These are phyloP conservation scores for Pleurotus sapidus DNA, from an alignment of 768 basidiomycete genomes.

Conservation along the genomic window DNA sequence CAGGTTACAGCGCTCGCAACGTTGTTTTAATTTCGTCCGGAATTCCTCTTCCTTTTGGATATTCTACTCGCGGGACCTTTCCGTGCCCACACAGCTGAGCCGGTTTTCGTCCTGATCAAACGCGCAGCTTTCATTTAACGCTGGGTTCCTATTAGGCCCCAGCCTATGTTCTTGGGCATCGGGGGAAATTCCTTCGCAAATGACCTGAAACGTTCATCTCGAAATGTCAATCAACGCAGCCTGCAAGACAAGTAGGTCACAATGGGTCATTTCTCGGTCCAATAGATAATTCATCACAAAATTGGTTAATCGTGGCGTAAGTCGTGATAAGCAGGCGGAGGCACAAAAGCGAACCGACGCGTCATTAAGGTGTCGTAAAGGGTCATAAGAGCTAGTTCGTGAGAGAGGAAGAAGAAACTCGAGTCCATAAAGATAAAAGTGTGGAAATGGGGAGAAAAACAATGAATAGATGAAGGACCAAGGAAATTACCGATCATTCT, in stretches of 20 bases:
- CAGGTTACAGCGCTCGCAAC: slow-evolving; percentile 6
- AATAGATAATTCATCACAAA: slow-evolving; percentile 7
- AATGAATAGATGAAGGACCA: slow-evolving; percentile 21
- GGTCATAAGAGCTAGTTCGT: slow-evolving; percentile 7
- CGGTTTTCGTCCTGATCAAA: slow-evolving; percentile 3
- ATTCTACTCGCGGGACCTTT: slow-evolving; percentile 1
- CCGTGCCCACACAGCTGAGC: not conserved
- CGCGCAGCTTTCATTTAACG: slow-evolving; percentile 3
- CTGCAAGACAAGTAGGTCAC: not conserved
- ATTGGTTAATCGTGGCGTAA: slow-evolving; percentile 8
- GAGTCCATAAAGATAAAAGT: slow-evolving; percentile 1
- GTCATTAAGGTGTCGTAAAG: slow-evolving; percentile 9
- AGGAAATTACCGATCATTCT: slow-evolving; percentile 23
- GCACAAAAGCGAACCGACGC: slow-evolving; percentile 3
- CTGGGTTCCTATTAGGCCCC: not conserved
- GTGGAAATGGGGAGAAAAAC: slow-evolving; percentile 11
- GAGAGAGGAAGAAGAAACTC: slow-evolving; percentile 1
- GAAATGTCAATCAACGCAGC: slow-evolving; percentile 2
- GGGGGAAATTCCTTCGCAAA: not conserved
- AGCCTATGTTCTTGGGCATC: not conserved
- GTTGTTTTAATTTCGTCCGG: slow-evolving; percentile 7
- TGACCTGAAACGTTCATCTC: slow-evolving; percentile 6
- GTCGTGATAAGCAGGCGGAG: not conserved
- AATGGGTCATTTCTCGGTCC: not conserved
- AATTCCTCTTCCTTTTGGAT: not conserved